These are phyloP conservation scores for Xylariaceae sp. DNA, from an alignment of 2,329 filamentous ascomycete species.

Conservation along the genomic window DNA sequence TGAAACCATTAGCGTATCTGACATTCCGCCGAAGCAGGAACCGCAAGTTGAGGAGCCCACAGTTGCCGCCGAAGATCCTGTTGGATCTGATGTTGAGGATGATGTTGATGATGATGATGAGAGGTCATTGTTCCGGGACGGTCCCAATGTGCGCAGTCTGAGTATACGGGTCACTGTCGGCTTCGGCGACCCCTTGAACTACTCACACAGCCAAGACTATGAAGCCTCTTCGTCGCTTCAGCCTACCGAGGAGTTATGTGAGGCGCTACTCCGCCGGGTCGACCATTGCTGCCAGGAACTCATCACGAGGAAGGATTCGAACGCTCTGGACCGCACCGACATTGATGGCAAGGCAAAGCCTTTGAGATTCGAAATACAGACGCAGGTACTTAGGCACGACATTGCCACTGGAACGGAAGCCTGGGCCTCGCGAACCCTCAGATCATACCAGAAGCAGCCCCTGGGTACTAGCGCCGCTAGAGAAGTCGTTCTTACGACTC, in stretches of 20 bases:
- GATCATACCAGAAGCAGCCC: conserved; percentile 46
- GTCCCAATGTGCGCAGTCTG: conserved; percentile 29
- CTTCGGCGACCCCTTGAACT: conserved; percentile 42
- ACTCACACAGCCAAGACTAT: conserved; percentile 43
- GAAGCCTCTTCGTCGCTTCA: conserved; percentile 41
- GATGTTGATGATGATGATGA: neutral
- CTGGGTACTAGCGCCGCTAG: conserved; percentile 41
- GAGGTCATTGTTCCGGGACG: conserved; percentile 17
- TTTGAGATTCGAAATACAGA: conserved; percentile 45
- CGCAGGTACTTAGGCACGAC: conserved; percentile 40
- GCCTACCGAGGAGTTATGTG: conserved; percentile 43
- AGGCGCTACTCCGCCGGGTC: conserved; percentile 45
- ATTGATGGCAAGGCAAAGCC: conserved; percentile 38
- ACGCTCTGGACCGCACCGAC: conserved; percentile 39
- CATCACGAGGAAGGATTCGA: conserved; percentile 48
- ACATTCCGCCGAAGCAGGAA: conserved; percentile 5
- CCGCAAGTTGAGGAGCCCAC: neutral
- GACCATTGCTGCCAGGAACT: conserved; percentile 49
- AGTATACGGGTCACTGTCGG: conserved; percentile 41
- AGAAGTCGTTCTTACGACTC: conserved; percentile 44
- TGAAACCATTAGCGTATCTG: neutral
- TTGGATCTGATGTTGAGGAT: conserved; percentile 7
- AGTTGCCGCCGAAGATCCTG: neutral
- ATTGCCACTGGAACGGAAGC: conserved; percentile 35
- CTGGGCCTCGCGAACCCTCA: conserved; percentile 42